Evolutionary conservation across 208 protist species (phyloP).

Genomic region (Leishmania arabica): DNA sequence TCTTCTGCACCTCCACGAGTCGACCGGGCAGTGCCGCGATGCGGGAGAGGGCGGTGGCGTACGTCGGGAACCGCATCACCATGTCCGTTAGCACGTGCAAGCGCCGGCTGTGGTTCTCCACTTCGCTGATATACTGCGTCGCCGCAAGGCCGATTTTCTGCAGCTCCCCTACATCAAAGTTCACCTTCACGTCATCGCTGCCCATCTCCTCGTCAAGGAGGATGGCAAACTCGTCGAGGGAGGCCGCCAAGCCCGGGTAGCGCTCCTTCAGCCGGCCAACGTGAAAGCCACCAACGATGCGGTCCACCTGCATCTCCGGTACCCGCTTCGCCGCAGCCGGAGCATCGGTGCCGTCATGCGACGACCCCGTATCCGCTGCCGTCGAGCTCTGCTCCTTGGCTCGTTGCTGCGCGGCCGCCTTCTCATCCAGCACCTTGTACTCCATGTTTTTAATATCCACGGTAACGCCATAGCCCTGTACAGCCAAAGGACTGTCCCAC

Average conservation of each 20-base stretch:
- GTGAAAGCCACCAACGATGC: conserved; percentile 51
- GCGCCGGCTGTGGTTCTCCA: conserved; percentile 41
- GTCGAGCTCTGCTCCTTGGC: conserved; percentile 12
- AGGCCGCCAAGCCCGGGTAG: conserved; percentile 30
- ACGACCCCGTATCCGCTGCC: neutral
- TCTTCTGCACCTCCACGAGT: conserved; percentile 19
- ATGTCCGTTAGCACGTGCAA: conserved; percentile 76
- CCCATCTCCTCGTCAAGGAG: conserved; percentile 36
- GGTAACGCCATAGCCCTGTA: conserved; percentile 95
- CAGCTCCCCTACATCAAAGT: conserved; percentile 74
- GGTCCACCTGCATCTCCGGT: neutral
- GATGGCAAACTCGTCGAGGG: conserved; percentile 47
- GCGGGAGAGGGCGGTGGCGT: conserved; percentile 55
- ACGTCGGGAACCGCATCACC: conserved; percentile 86
- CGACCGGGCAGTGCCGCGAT: conserved; percentile 19
- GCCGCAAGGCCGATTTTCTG: conserved; percentile 63
- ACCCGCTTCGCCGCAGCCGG: neutral
- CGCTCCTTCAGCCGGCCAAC: conserved; percentile 33
- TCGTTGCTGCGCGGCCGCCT: conserved; percentile 19
- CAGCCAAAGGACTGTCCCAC: conserved; percentile 47
- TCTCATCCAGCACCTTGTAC: conserved; percentile 96
- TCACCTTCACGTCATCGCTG: conserved; percentile 48
- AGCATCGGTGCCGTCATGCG: neutral
- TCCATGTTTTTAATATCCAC: conserved; percentile 97
- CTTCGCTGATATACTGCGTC: conserved; percentile 49